These are phyloP conservation scores for Vaccinium darrowii DNA, from an alignment of 148 eudicot species.

Conservation along the genomic window DNA sequence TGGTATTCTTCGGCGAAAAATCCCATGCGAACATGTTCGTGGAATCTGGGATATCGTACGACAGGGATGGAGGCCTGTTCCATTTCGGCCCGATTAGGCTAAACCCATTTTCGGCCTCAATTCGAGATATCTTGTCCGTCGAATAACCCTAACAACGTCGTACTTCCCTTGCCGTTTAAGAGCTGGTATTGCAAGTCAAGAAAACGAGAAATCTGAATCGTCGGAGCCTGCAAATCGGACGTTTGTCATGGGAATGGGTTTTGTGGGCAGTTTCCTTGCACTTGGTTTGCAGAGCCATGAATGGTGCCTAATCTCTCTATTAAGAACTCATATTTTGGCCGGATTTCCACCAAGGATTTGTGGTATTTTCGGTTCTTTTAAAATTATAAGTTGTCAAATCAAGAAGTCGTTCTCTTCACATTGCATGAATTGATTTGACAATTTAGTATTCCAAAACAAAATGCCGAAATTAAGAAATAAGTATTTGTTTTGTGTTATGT, in stretches of 20 bases:
- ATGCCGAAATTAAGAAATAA: too few relatives aligned
- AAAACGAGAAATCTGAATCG: slow-evolving; percentile 1
- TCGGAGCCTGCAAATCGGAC: slow-evolving; percentile 37
- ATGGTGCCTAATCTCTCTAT: slow-evolving; percentile 39
- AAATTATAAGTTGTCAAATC: too few relatives aligned
- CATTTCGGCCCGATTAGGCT: slow-evolving; percentile 17
- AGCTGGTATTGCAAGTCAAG: slow-evolving; percentile 14
- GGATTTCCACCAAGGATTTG: too few relatives aligned
- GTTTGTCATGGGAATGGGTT: slow-evolving; percentile 87
- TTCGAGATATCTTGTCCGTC: not conserved
- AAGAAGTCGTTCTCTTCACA: too few relatives aligned
- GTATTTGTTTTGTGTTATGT: not conserved
- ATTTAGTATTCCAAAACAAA: too few relatives aligned
- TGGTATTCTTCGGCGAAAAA: too few relatives aligned
- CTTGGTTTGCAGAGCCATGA: slow-evolving; percentile 47
- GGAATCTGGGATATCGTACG: not conserved
- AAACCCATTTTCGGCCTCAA: slow-evolving; percentile 15
- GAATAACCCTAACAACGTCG: not conserved
- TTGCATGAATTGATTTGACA: too few relatives aligned
- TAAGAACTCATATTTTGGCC: not conserved
- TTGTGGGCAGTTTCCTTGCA: slow-evolving; percentile 72
- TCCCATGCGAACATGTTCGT: not conserved
- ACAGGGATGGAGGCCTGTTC: slow-evolving; percentile 29
- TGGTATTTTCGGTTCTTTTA: too few relatives aligned
- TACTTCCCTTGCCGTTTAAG: not conserved